Base-by-base conservation (phyloP, 2,329 filamentous ascomycete genomes). In the Aspergillus puulaauensis region DNA sequence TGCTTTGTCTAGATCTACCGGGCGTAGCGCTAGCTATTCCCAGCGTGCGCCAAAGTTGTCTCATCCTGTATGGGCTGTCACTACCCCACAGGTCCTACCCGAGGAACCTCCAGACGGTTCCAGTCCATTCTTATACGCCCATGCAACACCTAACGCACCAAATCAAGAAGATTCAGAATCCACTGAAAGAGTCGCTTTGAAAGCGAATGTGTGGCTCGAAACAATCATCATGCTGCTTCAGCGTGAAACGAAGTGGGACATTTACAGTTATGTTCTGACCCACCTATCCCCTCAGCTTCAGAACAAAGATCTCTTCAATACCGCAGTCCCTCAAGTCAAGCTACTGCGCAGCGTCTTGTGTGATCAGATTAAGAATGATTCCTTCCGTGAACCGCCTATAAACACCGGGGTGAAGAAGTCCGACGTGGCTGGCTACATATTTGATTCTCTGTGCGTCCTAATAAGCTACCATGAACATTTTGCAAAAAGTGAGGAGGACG, bases 401-500 rank as follows among this genome's bases (percentile, higher is more conserved):
- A 82, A 86, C n/a, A 89, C 89, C 6, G 89, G 91, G 0, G 80
- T 97, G 21, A 91, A 91, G 57, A 93, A 91, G 65, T 90, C 90
- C 0, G 92, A 98, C 72, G 89, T 97, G 51, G 91, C 90, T 14
- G 89, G 95, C 37, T 96, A 92, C 68, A 81, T 98, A 39, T 93
- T 95, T 66, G 90, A 97, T 66, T 87, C 88, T 33, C 79, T 99
- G 63, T 93, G 90, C 6, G 92, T 93, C 77, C 84, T 97, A 52
- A 82, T 97, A 68, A 93, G 92, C 71, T 99, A 97, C 69, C 91
- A 97, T 71, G 85, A 89, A 53, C 83, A 91, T 65, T 96, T 96
- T 70, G 83, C 86, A 54, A 93, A 93, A 69, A 83, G 84, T 31
- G 92, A 98, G 66, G 89, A 96, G 71, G 93, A 97, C 67, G 91